Evolutionary conservation across 331 rosid genomes (phyloP).

Genomic region (Rhamnella rubrinervis): DNA sequence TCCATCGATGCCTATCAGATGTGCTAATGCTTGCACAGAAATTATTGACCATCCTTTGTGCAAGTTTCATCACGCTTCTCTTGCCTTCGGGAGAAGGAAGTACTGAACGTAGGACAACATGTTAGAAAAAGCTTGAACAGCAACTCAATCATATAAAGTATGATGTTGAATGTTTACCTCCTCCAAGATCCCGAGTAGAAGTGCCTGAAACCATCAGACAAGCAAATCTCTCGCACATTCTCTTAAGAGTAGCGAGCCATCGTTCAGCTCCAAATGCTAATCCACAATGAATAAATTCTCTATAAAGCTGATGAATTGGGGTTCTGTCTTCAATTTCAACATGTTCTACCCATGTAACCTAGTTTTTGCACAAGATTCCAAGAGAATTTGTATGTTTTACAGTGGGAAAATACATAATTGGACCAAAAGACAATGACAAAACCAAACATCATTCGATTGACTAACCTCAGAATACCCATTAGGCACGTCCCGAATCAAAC

Average conservation of each 20-base stretch:
- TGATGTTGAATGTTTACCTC: constrained; percentile 40
- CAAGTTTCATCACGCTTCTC: constrained; percentile 94
- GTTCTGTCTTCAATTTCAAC: constrained; percentile 78
- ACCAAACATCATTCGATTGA: not conserved
- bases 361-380: constrained; percentile 5
- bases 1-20: constrained; percentile 78
- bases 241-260: constrained; percentile 74
- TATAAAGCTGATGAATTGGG: constrained; percentile 64
- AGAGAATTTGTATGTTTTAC: not conserved
- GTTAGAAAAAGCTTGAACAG: not conserved
- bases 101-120: constrained; percentile 35
- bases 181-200: constrained; percentile 77
- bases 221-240: constrained; percentile 87
- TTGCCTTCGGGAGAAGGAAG: constrained; percentile 85
- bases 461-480: constrained; percentile 86
- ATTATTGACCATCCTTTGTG: constrained; percentile 84
- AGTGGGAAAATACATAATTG: not conserved
- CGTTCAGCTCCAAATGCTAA: constrained; percentile 85
- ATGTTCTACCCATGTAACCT: constrained; percentile 96
- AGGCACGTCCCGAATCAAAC: constrained; percentile 93
- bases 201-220: constrained; percentile 66
- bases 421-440: not conserved
- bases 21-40: constrained; percentile 81
- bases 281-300: constrained; percentile 65
- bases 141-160: not conserved